Evolutionary conservation across 345 rosid species (phyloP).

Genomic region (Boechera retrofracta): DNA sequence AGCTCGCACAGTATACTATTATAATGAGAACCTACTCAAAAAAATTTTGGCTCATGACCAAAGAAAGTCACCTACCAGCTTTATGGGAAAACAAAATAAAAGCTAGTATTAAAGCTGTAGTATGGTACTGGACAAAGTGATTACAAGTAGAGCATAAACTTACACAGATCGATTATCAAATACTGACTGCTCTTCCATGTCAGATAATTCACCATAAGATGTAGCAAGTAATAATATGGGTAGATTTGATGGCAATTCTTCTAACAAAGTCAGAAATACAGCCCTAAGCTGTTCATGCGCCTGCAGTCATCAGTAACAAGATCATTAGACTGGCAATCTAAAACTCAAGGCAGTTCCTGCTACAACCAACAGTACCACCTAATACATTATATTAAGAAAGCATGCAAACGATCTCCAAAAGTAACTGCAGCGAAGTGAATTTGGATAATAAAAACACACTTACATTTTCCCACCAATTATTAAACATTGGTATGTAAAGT

Average conservation of each 20-base stretch:
- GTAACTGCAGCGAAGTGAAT: slow-evolving; percentile 30
- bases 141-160: slow-evolving; percentile 44
- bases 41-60: neutral
- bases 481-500: slow-evolving; percentile 86
- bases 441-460: slow-evolving; percentile 40
- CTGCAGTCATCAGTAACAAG: slow-evolving; percentile 57
- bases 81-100: slow-evolving; percentile 9
- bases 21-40: slow-evolving; percentile 8
- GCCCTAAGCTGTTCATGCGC: slow-evolving; percentile 96
- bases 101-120: neutral
- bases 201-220: slow-evolving; percentile 59
- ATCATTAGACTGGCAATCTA: slow-evolving; percentile 31
- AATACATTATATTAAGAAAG: slow-evolving; percentile 12
- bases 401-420: slow-evolving; percentile 22
- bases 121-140: neutral
- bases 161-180: slow-evolving; percentile 82
- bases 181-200: slow-evolving; percentile 61
- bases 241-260: slow-evolving; percentile 87
- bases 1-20: neutral
- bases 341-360: slow-evolving; percentile 8
- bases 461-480: slow-evolving; percentile 99
- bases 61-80: slow-evolving; percentile 15
- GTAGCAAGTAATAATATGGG: slow-evolving; percentile 89
- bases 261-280: slow-evolving; percentile 85
- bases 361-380: slow-evolving; percentile 24